Conservation (phyloP, 2,329 filamentous ascomycete genomes). For the Botryotinia narcissicola region DNA sequence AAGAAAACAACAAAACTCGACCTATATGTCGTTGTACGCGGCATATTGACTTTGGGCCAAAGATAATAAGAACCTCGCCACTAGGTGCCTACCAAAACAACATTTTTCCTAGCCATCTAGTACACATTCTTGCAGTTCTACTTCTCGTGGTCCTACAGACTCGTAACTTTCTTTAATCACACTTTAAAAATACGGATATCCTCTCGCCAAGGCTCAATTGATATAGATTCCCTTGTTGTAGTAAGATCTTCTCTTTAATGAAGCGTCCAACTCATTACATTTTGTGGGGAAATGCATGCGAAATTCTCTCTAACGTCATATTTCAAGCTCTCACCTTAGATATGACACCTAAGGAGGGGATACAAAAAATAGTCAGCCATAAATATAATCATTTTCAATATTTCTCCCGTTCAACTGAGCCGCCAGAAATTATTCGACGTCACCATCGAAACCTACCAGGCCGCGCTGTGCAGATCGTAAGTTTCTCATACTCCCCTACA, state of each 20-base stretch:
- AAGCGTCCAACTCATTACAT: neutral
- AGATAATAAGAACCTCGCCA: neutral
- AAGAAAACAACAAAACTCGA: neutral
- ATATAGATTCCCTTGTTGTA: neutral
- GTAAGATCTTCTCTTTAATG: neutral
- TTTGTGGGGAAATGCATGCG: constrained; percentile 9
- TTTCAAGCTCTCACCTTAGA: neutral
- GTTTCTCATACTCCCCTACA: neutral
- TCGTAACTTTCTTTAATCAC: neutral
- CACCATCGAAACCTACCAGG: neutral
- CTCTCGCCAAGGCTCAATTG: neutral
- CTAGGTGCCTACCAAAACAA: neutral
- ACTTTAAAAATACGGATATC: neutral
- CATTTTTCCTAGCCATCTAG: neutral
- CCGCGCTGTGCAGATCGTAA: neutral
- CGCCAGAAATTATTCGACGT: neutral
- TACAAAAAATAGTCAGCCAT: neutral
- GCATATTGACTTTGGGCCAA: constrained; percentile 1
- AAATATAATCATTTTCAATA: neutral
- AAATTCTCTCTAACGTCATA: neutral
- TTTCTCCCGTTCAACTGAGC: neutral
- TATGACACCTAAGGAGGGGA: neutral
- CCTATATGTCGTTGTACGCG: neutral
- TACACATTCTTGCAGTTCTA: neutral
- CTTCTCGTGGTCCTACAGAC: too few species aligned